Percentiles rank a stretch among this genome's conserved stretches.
phyloP scores from a whole-genome alignment of 2,329 filamentous ascomycete species.

The Fusarium tuaranense region DNA sequence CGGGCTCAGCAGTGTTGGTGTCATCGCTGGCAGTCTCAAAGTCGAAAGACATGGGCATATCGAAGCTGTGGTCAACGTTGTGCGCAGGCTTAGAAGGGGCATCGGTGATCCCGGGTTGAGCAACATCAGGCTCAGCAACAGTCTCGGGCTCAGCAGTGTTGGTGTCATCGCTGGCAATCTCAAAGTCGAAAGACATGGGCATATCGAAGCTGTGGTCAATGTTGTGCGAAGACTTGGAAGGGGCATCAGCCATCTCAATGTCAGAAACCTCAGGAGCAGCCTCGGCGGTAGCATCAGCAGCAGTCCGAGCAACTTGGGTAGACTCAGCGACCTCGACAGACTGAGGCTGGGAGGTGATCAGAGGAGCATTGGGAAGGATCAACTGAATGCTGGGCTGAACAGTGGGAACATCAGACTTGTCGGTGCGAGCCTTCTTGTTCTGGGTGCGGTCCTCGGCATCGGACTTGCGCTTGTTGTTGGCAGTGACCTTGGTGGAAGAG shows the following conservation, averaged over 20 bases:
- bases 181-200: background rate
- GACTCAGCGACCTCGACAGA: background rate
- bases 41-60: background rate
- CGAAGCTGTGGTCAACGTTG: background rate
- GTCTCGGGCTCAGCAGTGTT: background rate
- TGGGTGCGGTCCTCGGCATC: background rate
- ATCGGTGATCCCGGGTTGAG: background rate
- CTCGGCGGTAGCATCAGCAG: background rate
- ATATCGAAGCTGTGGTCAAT: background rate
- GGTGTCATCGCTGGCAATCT: background rate
- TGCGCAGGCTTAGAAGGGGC: background rate
- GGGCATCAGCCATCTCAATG: background rate
- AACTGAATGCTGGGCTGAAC: background rate
- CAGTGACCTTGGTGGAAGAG: background rate
- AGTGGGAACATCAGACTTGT: background rate
- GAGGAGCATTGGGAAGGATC: background rate
- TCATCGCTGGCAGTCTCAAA: background rate
- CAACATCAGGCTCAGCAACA: background rate
- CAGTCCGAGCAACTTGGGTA: background rate
- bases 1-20: background rate
- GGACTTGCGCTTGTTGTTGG: constrained; percentile 2
- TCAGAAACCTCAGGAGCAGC: background rate
- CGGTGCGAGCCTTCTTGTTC: background rate
- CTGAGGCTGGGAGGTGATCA: background rate
- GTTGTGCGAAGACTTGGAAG: background rate